Evolutionary conservation across 208 protist genomes (phyloP).

Genomic region (Leishmania gerbilli): DNA sequence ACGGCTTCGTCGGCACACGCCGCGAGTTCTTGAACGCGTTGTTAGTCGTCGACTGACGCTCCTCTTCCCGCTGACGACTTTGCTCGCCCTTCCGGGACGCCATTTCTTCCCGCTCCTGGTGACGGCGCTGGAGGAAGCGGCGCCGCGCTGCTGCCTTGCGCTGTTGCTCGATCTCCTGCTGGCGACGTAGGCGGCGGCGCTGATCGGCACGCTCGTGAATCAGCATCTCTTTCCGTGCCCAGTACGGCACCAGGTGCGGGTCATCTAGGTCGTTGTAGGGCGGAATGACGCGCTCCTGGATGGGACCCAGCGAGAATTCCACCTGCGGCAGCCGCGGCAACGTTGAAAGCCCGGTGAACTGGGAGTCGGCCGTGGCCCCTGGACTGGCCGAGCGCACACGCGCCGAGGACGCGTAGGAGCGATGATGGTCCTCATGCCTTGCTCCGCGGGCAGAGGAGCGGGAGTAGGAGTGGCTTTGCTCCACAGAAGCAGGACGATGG

Average conservation of each 20-base stretch:
- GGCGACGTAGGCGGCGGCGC: conserved; percentile 46
- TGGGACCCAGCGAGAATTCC: conserved; percentile 73
- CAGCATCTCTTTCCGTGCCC: conserved; percentile 69
- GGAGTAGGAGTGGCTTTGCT: conserved; percentile 27
- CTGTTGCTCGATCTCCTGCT: conserved; percentile 47
- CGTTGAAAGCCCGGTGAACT: conserved; percentile 9
- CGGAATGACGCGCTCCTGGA: conserved; percentile 67
- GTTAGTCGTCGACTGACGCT: background rate
- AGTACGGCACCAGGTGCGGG: conserved; percentile 76
- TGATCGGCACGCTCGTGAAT: conserved; percentile 48
- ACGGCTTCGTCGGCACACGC: conserved; percentile 11
- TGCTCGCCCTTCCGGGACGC: conserved; percentile 42
- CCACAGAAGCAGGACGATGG: conserved; percentile 7
- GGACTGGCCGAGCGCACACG: conserved; percentile 7
- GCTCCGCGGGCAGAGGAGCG: conserved; percentile 6
- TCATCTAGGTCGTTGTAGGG: conserved; percentile 88
- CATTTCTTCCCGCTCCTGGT: conserved; percentile 60
- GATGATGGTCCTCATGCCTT: conserved; percentile 2
- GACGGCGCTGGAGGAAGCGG: conserved; percentile 68
- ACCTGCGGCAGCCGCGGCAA: conserved; percentile 48
- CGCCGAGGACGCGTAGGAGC: conserved; percentile 20
- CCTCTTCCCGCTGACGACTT: conserved; percentile 34
- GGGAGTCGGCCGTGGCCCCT: conserved; percentile 4
- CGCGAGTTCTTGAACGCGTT: conserved; percentile 8
- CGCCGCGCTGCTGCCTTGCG: conserved; percentile 40